phyloP scores from a whole-genome alignment of 257 asterid species.

The Solanum dulcamara region DNA sequence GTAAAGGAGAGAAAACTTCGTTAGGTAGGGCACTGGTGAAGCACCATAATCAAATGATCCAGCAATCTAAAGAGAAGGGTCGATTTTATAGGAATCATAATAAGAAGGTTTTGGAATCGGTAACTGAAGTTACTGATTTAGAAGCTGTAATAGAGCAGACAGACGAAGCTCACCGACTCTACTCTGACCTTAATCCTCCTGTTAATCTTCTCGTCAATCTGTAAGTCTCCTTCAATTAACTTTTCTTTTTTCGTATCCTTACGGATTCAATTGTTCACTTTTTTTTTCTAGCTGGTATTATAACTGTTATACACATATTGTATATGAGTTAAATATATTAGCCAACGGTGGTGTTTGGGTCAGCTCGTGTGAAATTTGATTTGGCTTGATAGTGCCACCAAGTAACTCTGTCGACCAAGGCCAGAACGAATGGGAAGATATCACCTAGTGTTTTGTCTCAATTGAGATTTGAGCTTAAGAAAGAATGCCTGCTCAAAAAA shows the following conservation, averaged over 20 bases:
- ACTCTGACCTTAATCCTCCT: conserved; percentile 48
- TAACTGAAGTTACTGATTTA: conserved; percentile 78
- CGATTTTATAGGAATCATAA: conserved; percentile 45
- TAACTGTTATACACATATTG: background rate
- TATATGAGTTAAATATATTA: background rate
- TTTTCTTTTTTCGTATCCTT: background rate
- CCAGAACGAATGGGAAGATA: background rate
- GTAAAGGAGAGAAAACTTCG: conserved; percentile 63
- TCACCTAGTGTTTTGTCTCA: background rate
- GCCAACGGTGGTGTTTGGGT: background rate
- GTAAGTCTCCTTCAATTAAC: conserved; percentile 19
- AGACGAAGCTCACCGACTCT: conserved; percentile 71
- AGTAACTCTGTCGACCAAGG: background rate
- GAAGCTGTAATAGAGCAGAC: conserved; percentile 86
- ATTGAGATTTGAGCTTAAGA: background rate
- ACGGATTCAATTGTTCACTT: background rate
- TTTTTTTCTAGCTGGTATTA: background rate
- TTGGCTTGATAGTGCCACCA: too few relatives aligned
- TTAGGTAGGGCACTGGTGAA: conserved; percentile 85
- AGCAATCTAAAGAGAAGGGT: conserved; percentile 72
- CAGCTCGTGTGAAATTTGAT: background rate
- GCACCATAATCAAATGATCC: conserved; percentile 85
- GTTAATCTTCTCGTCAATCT: conserved; percentile 45
- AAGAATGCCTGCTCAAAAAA: background rate
- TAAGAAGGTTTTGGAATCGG: conserved; percentile 84